Percentiles rank a stretch among this genome's conserved stretches.
phyloP scores from a whole-genome alignment of 2,329 filamentous ascomycete species.

The Paraphoma chrysanthemicola region DNA sequence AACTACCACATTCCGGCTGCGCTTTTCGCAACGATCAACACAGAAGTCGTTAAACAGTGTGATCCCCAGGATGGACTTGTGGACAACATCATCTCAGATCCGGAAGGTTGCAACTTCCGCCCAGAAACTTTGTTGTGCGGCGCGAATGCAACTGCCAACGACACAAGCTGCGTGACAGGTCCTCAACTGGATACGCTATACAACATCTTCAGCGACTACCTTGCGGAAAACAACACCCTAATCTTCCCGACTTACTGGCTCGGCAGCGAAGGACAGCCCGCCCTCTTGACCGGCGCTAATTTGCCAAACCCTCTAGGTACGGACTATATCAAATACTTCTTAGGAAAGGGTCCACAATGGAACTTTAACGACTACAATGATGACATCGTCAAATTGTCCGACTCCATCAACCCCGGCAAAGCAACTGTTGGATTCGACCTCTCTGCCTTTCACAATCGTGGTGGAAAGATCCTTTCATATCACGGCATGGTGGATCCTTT shows the following conservation, averaged over 20 bases:
- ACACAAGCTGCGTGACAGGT: constrained; percentile 51
- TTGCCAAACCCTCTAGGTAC: constrained; percentile 47
- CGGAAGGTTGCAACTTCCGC: constrained; percentile 52
- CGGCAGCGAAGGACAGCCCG: constrained; percentile 48
- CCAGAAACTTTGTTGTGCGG: constrained; percentile 50
- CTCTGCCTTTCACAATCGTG: constrained; percentile 51
- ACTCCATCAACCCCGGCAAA: constrained; percentile 55
- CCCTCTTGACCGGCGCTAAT: constrained; percentile 44
- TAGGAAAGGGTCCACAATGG: constrained; percentile 49
- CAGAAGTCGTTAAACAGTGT: constrained; percentile 57
- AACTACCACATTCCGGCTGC: constrained; percentile 53
- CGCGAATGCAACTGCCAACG: constrained; percentile 36
- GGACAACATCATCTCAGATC: constrained; percentile 58
- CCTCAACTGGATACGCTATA: constrained; percentile 53
- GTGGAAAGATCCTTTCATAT: constrained; percentile 52
- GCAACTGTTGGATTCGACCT: constrained; percentile 60
- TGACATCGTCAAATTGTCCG: constrained; percentile 48
- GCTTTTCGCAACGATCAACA: constrained; percentile 55
- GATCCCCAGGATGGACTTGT: constrained; percentile 57
- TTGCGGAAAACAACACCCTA: constrained; percentile 51
- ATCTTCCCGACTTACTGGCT: constrained; percentile 50
- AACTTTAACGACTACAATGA: constrained; percentile 49
- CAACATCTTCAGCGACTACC: constrained; percentile 52
- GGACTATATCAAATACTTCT: constrained; percentile 53
- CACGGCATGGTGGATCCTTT: constrained; percentile 54